Evolutionary conservation across 306 rosid genomes (phyloP).

Genomic region (Vachellia collinsii): DNA sequence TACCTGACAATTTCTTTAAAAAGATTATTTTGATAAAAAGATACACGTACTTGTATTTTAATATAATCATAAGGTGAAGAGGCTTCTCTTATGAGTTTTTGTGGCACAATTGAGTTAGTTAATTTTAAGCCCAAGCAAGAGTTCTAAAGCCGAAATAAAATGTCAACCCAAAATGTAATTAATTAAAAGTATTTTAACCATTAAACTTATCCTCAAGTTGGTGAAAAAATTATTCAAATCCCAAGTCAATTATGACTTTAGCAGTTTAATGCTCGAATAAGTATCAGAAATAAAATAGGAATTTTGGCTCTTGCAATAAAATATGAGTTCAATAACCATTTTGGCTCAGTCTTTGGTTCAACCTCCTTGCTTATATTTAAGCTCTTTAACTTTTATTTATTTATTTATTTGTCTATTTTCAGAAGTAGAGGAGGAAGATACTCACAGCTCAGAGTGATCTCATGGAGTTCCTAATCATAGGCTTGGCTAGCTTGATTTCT

Average conservation of each 20-base stretch:
- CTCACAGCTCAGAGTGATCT: neutral
- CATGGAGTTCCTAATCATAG: neutral
- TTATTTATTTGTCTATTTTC: no score
- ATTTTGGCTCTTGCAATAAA: conserved; percentile 7
- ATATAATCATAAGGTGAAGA: neutral
- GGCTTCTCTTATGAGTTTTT: neutral
- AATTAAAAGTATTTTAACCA: neutral
- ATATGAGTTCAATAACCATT: neutral
- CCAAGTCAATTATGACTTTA: conserved; percentile 11
- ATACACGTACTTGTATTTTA: no score
- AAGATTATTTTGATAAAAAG: no score
- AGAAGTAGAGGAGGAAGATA: neutral
- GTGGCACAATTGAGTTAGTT: neutral
- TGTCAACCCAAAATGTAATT: neutral
- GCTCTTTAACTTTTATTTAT: neutral
- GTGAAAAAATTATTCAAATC: neutral
- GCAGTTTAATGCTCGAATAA: neutral
- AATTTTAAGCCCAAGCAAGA: neutral
- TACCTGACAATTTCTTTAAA: no score
- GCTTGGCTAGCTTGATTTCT: neutral
- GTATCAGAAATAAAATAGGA: neutral
- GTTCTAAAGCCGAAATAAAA: neutral
- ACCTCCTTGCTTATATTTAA: neutral
- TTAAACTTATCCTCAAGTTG: neutral
- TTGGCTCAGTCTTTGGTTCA: neutral